Evolutionary conservation across 2,329 filamentous ascomycete species (phyloP), one percentile per base, ranked within the genome.

Genomic region (Metarhizium rileyi): DNA sequence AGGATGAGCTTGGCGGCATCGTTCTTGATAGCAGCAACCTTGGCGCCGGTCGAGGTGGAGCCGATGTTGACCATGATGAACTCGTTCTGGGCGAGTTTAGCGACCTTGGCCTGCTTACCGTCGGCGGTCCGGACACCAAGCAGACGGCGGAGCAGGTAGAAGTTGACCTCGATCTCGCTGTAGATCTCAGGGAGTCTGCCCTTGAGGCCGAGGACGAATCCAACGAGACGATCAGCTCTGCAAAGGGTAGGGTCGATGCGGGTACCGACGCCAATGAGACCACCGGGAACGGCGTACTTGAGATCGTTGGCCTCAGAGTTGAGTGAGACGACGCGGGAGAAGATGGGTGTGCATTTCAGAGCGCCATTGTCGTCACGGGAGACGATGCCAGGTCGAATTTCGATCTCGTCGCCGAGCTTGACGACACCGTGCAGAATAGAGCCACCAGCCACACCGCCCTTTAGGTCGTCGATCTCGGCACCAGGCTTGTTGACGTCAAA

Each of bases 21-120:
- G 64, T 91, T 90, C 80, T 93, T 96, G 66, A 97, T 94, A 62
- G 89, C 91, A 52, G 93, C 81, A 48, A 98, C 89, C 81, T 97
- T 98, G 59, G 93, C 93, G 70, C 93, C 93, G 14, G 91, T 96
- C 44, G 93, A 94, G 9, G 91, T 97, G 35, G 89, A 95, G 54
- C 93, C 93, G 66, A 98, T 98, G 77, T 98, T 98, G 58, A 98
- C 93, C 93, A 98, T 97, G 71, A 98, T 85, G 63, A 97, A 90
- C 71, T 98, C 93, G 73, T 95, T 96, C 83, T 97, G 98, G 51
- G 90, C 78, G 57, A 98, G 78, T 77, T 98, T 98, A 61, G 90
- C 90, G 58, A 98, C 93, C 84, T 98, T 98, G 64, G 91, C 91
- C 73, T 97, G 93, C 78, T 98, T 98, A 67, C 93, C 93, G 60